Evolutionary conservation across 768 basidiomycete genomes (phyloP).

Genomic region (Paxillus involutus): DNA sequence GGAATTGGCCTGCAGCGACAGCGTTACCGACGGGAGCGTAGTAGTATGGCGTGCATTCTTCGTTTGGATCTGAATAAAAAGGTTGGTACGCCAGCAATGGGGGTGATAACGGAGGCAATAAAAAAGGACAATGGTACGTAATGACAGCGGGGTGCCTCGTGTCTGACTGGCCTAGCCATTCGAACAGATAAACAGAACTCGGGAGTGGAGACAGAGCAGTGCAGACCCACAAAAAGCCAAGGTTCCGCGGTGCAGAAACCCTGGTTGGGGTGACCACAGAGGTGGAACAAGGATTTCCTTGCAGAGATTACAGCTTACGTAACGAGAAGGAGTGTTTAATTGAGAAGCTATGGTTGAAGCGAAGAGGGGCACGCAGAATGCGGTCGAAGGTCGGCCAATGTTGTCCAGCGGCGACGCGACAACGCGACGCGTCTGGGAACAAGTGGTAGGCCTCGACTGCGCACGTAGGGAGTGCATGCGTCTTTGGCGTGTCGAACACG

Average conservation of each 20-base stretch:
- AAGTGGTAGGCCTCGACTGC: neutral
- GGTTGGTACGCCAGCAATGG: neutral
- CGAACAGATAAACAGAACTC: neutral
- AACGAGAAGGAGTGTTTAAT: too few relatives aligned
- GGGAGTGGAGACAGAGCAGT: neutral
- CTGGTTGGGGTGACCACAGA: too few relatives aligned
- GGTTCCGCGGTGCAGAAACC: too few relatives aligned
- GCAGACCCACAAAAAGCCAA: neutral
- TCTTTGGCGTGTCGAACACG: too few relatives aligned
- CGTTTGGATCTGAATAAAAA: conserved; percentile 27
- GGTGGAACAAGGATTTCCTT: too few relatives aligned
- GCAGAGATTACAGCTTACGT: too few relatives aligned
- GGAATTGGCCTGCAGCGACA: conserved; percentile 37
- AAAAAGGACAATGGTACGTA: neutral
- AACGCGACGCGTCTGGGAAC: too few relatives aligned
- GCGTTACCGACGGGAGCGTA: conserved; percentile 37
- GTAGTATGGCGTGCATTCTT: conserved; percentile 45
- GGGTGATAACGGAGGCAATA: neutral
- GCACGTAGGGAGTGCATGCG: neutral
- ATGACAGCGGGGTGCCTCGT: neutral
- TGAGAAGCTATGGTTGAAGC: too few relatives aligned
- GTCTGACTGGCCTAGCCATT: neutral
- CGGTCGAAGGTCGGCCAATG: too few relatives aligned
- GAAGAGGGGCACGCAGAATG: too few relatives aligned
- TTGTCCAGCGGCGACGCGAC: too few relatives aligned